A percentile compares a stretch with the other conserved stretches of the same genome.
Conservation (phyloP, 2,329 filamentous ascomycete genomes). For the Botrytis galanthina region DNA sequence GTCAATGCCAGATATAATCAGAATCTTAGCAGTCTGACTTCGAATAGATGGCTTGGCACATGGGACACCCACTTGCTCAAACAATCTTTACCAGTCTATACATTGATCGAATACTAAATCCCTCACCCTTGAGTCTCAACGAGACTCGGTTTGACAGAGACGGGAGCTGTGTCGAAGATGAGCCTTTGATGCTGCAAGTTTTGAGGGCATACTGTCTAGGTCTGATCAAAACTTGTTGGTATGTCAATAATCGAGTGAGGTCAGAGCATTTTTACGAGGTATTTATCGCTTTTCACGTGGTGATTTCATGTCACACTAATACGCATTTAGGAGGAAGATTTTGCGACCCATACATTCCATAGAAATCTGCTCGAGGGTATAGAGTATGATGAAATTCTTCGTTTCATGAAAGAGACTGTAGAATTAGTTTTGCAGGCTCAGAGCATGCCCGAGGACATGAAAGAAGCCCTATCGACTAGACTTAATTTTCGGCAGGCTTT, state of each 20-base stretch:
- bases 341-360: slow-evolving; percentile 88
- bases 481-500: slow-evolving; percentile 66
- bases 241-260: slow-evolving; percentile 73
- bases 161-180: slow-evolving; percentile 33
- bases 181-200: slow-evolving; percentile 57
- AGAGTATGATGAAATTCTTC: slow-evolving; percentile 43
- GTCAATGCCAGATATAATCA: background rate
- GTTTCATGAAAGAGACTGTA: slow-evolving; percentile 39
- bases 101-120: slow-evolving; percentile 77
- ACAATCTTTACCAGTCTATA: slow-evolving; percentile 92
- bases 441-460: slow-evolving; percentile 39
- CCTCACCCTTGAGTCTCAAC: slow-evolving; percentile 60
- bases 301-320: background rate
- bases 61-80: slow-evolving; percentile 92
- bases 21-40: slow-evolving; percentile 15
- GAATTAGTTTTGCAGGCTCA: slow-evolving; percentile 28
- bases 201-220: slow-evolving; percentile 84
- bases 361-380: slow-evolving; percentile 70
- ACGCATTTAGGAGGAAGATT: slow-evolving; percentile 79
- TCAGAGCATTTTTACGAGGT: slow-evolving; percentile 91
- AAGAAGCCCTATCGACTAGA: slow-evolving; percentile 60
- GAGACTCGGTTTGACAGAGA: slow-evolving; percentile 33
- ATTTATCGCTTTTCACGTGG: slow-evolving; percentile 31
- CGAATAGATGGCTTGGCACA: slow-evolving; percentile 86
- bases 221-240: slow-evolving; percentile 77